These are phyloP conservation scores for Umbilicaria muhlenbergii DNA, from an alignment of 495 filamentous ascomycete species.

Conservation along the genomic window DNA sequence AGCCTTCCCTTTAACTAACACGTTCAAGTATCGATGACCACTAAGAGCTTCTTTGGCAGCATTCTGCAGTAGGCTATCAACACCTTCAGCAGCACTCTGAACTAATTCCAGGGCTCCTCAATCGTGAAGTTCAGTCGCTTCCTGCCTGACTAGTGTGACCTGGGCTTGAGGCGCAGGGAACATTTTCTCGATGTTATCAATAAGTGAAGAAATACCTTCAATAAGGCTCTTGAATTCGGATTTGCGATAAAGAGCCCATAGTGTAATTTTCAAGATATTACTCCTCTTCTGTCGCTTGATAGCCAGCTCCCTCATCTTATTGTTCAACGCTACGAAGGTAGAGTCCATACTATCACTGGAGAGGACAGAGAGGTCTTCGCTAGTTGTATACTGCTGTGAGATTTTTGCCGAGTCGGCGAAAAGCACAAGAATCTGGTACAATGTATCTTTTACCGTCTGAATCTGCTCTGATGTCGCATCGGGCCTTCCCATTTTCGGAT, in stretches of 20 bases:
- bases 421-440: conserved; percentile 13
- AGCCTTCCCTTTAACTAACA: no score
- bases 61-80: conserved; percentile 5
- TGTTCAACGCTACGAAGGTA: conserved; percentile 11
- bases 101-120: conserved; percentile 6
- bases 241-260: conserved; percentile 17
- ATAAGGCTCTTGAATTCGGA: conserved; percentile 12
- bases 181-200: conserved; percentile 13
- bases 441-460: conserved; percentile 9
- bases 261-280: conserved; percentile 10
- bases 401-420: conserved; percentile 13
- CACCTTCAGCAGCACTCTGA: neutral
- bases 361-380: conserved; percentile 10
- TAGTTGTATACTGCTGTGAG: conserved; percentile 11
- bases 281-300: conserved; percentile 10
- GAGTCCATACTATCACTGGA: no score
- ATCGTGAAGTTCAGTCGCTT: conserved; percentile 8
- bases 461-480: conserved; percentile 6
- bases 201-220: conserved; percentile 6
- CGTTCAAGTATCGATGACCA: conserved; percentile 1
- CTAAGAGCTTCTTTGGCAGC: conserved; percentile 1
- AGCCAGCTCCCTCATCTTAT: conserved; percentile 8
- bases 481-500: conserved; percentile 2
- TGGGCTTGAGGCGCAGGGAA: conserved; percentile 9
- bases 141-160: conserved; percentile 5